A percentile compares a stretch with the other conserved stretches of the same genome.
phyloP scores from a whole-genome alignment of 345 rosid genomes.

The Salix viminalis region DNA sequence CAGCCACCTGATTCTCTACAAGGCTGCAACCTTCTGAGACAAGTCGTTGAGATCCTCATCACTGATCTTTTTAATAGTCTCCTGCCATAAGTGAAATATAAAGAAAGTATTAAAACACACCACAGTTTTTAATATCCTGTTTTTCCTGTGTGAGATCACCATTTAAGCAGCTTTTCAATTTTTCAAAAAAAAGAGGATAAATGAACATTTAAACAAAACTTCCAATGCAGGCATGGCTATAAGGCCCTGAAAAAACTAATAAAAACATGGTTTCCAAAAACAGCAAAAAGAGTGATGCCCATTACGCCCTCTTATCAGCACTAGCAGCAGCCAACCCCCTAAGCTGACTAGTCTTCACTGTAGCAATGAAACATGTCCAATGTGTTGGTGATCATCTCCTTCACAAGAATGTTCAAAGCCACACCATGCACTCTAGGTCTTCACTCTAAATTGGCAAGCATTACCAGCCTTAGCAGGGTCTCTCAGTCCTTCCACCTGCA shows the following conservation, averaged over 20 bases:
- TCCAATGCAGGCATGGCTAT: neutral
- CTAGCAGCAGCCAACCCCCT: constrained; percentile 60
- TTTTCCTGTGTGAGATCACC: neutral
- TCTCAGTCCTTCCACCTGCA: constrained; percentile 1
- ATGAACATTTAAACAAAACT: neutral
- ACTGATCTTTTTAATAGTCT: constrained; percentile 35
- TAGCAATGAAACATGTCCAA: neutral
- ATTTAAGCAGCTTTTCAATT: neutral
- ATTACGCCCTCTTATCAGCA: constrained; percentile 9
- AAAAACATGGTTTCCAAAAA: neutral
- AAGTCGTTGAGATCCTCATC: constrained; percentile 49
- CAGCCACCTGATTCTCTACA: constrained; percentile 14
- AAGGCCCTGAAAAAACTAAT: neutral
- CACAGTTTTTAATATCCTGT: neutral
- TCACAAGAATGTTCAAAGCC: neutral
- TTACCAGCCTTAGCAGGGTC: neutral
- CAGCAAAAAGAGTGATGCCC: neutral
- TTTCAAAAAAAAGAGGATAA: neutral
- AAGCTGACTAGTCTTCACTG: constrained; percentile 13
- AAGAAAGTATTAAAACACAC: neutral
- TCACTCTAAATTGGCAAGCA: neutral
- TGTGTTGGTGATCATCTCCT: constrained; percentile 2
- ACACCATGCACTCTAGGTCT: constrained; percentile 1
- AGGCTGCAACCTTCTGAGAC: constrained; percentile 50
- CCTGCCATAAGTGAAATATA: constrained; percentile 28